Percentiles rank a stretch among this genome's conserved stretches.
phyloP scores from a whole-genome alignment of 192 early-diverging fungal species.

The Entomortierella lignicola region DNA sequence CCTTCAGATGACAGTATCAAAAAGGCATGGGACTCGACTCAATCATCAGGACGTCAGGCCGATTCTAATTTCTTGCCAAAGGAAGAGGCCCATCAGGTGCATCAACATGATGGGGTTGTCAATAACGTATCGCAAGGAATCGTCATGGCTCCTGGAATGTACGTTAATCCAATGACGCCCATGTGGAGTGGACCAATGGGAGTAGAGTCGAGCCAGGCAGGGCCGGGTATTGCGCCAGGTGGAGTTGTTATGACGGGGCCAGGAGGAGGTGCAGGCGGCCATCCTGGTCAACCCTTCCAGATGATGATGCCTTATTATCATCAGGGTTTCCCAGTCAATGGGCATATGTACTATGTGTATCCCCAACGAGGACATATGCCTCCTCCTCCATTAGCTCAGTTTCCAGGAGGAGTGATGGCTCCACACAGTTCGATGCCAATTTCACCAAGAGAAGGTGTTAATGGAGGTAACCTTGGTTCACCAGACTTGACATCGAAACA shows the following conservation, averaged over 20 bases:
- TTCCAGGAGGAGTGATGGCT: conserved; percentile 8
- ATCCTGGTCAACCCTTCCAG: conserved; percentile 19
- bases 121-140: conserved; percentile 1
- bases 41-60: no score
- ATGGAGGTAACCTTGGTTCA: not conserved
- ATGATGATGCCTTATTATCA: conserved; percentile 27
- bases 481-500: not conserved
- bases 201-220: conserved; percentile 13
- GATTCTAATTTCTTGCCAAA: not conserved
- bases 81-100: not conserved
- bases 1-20: conserved; percentile 16
- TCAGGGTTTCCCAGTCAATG: conserved; percentile 29
- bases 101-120: not conserved
- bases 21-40: conserved; percentile 29
- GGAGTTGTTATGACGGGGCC: conserved; percentile 13
- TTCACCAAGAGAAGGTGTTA: conserved; percentile 1
- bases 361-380: conserved; percentile 13
- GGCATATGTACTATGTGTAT: conserved; percentile 19
- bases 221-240: conserved; percentile 6
- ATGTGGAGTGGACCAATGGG: conserved; percentile 12
- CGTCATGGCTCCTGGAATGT: conserved; percentile 2
- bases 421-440: conserved; percentile 3
- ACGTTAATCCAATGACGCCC: conserved; percentile 13
- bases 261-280: not conserved
- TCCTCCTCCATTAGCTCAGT: conserved; percentile 29